Evolutionary conservation across 2,329 filamentous ascomycete species (phyloP).

Genomic region (Curvularia eragrostidis): DNA sequence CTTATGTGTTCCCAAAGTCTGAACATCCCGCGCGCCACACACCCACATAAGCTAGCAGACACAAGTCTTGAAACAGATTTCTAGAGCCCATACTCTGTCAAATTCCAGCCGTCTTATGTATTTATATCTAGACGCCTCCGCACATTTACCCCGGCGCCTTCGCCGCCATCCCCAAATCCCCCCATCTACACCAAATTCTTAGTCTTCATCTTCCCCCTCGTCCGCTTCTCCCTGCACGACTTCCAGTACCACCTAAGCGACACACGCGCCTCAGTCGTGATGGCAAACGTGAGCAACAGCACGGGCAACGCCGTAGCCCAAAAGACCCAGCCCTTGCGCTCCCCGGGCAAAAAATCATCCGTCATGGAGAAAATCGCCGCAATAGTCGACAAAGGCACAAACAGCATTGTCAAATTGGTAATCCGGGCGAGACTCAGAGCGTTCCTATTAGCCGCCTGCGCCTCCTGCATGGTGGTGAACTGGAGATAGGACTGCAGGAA

Average conservation of each 20-base stretch:
- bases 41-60: too few species aligned
- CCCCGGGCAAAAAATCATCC: constrained; percentile 13
- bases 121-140: too few species aligned
- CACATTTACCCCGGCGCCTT: too few species aligned
- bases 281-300: constrained; percentile 1
- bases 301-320: constrained; percentile 13
- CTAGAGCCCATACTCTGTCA: too few species aligned
- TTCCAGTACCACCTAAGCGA: not conserved
- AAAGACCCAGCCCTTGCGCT: constrained; percentile 13
- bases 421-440: constrained; percentile 11
- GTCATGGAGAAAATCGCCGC: constrained; percentile 16
- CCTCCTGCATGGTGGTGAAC: constrained; percentile 16
- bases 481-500: constrained; percentile 3
- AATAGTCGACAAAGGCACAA: constrained; percentile 16
- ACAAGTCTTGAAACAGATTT: too few species aligned
- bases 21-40: too few species aligned
- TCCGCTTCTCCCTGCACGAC: not conserved
- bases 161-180: too few species aligned
- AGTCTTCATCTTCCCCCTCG: not conserved
- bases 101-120: too few species aligned
- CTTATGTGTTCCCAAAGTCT: too few species aligned
- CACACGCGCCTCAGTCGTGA: not conserved
- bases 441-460: constrained; percentile 13
- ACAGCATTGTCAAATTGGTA: constrained; percentile 17
- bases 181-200: not conserved